These are phyloP conservation scores for Candida vaughaniae DNA, from an alignment of 805 yeast species.

Conservation along the genomic window DNA sequence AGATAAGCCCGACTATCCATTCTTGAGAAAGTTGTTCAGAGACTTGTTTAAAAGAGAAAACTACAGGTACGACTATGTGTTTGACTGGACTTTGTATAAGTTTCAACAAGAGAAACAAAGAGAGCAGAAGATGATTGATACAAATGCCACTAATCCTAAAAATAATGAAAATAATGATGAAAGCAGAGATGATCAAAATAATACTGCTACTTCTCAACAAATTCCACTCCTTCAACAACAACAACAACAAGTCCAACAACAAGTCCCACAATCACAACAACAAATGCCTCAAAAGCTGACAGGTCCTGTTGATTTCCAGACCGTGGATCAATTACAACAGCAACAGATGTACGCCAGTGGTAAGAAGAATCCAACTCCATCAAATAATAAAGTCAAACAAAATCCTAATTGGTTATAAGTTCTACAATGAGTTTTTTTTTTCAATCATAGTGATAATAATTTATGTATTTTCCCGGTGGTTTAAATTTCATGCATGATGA, in stretches of 20 bases:
- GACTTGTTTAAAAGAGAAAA: constrained; percentile 86
- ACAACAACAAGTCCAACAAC: constrained; percentile 16
- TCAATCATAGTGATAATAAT: not conserved
- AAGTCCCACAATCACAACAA: constrained; percentile 7
- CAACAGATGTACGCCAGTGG: constrained; percentile 12
- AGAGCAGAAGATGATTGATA: constrained; percentile 36
- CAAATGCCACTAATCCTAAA: constrained; percentile 21
- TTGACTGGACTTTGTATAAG: constrained; percentile 94
- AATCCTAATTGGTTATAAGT: constrained; percentile 16
- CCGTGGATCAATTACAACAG: constrained; percentile 15
- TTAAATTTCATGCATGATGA: not conserved
- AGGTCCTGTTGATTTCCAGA: constrained; percentile 7
- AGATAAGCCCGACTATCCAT: constrained; percentile 93
- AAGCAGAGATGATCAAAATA: constrained; percentile 9
- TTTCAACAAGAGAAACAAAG: constrained; percentile 61
- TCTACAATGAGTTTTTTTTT: not conserved
- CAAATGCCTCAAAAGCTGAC: constrained; percentile 13
- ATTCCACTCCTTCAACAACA: constrained; percentile 4
- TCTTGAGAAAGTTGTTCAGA: constrained; percentile 82
- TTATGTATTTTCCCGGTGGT: not conserved
- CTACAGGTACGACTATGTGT: constrained; percentile 88
- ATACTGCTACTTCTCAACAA: constrained; percentile 16
- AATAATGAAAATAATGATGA: constrained; percentile 15
- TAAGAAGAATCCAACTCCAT: constrained; percentile 1
- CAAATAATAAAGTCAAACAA: constrained; percentile 8